phyloP scores from a whole-genome alignment of 140 eudicot species.

The Erigeron philadelphicus region DNA sequence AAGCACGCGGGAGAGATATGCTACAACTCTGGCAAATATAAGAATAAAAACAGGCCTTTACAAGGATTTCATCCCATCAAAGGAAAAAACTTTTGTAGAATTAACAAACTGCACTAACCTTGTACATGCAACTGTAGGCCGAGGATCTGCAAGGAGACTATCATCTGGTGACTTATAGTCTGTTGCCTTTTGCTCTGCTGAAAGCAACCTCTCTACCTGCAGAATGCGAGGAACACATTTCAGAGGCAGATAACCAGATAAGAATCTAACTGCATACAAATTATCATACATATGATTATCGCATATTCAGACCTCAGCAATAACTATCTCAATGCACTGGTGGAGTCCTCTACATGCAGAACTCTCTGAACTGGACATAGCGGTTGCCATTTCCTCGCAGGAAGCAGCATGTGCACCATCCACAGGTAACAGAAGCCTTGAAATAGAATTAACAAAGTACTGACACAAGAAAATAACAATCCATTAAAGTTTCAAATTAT shows the following conservation, averaged over 20 bases:
- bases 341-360: constrained; percentile 74
- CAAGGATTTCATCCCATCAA: background rate
- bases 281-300: constrained; percentile 4
- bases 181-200: constrained; percentile 60
- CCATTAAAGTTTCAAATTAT: background rate
- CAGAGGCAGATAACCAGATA: background rate
- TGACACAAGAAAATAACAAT: constrained; percentile 21
- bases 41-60: background rate
- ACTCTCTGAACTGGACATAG: constrained; percentile 69
- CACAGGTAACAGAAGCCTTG: constrained; percentile 69
- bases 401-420: constrained; percentile 84
- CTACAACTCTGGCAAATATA: constrained; percentile 52
- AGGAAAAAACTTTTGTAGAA: background rate
- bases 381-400: constrained; percentile 70
- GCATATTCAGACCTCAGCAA: constrained; percentile 54
- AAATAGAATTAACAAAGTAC: constrained; percentile 66
- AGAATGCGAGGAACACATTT: constrained; percentile 12
- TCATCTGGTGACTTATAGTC: constrained; percentile 71
- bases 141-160: constrained; percentile 64
- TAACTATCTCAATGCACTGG: constrained; percentile 77
- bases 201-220: constrained; percentile 65
- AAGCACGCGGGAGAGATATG: constrained; percentile 77
- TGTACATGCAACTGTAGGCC: constrained; percentile 76
- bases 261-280: background rate
- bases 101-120: constrained; percentile 32